These are phyloP conservation scores for Austropuccinia psidii DNA, from an alignment of 1,284 basidiomycete species.

Conservation along the genomic window DNA sequence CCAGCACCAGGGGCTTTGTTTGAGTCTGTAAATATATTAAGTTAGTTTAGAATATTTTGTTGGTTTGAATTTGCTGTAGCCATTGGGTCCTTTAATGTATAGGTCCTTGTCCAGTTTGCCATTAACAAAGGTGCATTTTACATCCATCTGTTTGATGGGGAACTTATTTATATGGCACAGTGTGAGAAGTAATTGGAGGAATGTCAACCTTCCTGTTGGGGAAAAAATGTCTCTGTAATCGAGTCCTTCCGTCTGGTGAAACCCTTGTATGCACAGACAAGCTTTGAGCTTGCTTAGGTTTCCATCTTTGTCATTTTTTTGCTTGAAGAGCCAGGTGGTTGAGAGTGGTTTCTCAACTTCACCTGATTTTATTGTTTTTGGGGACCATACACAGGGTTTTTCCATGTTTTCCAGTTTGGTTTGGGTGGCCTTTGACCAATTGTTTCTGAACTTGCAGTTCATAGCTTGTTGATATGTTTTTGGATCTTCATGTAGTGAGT, in stretches of 20 bases:
- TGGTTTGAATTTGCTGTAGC: neutral
- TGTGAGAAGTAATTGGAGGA: neutral
- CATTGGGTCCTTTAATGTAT: neutral
- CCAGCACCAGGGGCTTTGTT: neutral
- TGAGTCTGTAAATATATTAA: neutral
- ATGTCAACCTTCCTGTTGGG: neutral
- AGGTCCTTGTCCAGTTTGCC: neutral
- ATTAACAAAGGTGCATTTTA: neutral
- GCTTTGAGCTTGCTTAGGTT: neutral
- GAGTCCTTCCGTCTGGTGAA: neutral
- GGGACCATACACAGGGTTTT: too few species aligned
- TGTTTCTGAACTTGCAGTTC: too few species aligned
- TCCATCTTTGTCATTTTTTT: too few species aligned
- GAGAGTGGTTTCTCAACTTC: too few species aligned
- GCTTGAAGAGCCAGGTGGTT: too few species aligned
- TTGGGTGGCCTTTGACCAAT: too few species aligned
- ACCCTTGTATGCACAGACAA: neutral
- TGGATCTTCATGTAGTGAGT: too few species aligned
- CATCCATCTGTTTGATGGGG: neutral
- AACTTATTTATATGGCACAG: neutral
- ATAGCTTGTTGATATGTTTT: too few species aligned
- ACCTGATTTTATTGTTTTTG: too few species aligned
- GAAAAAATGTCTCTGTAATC: neutral
- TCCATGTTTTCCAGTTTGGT: too few species aligned
- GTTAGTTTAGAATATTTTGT: neutral